Conservation (phyloP, 164 flowering plant species). For the Platanus orientalis region DNA sequence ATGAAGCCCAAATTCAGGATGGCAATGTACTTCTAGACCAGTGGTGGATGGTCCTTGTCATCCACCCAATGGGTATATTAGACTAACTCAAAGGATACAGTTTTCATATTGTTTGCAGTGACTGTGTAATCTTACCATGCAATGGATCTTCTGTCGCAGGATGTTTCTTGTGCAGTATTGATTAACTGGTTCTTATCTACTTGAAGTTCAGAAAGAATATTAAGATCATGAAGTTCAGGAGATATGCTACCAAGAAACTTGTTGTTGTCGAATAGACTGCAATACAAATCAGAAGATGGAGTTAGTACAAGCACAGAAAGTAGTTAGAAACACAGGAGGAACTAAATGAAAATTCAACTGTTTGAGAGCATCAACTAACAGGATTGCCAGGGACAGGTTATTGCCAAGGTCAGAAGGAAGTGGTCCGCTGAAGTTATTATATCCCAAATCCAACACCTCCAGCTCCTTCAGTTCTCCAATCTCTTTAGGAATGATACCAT, state of each 20-base stretch:
- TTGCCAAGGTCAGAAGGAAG: constrained; percentile 45
- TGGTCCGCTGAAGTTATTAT: constrained; percentile 53
- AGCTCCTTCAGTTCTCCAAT: constrained; percentile 49
- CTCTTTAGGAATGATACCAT: constrained; percentile 57
- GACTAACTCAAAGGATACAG: neutral
- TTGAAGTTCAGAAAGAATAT: constrained; percentile 37
- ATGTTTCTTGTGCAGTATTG: constrained; percentile 17
- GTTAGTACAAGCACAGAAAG: constrained; percentile 6
- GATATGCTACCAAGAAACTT: constrained; percentile 30
- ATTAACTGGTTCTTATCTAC: constrained; percentile 31
- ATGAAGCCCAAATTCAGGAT: neutral
- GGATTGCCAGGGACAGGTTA: constrained; percentile 38
- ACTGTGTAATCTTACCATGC: constrained; percentile 30
- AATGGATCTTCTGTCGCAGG: constrained; percentile 19
- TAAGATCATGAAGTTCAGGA: constrained; percentile 40
- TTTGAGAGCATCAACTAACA: constrained; percentile 38
- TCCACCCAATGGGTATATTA: neutral
- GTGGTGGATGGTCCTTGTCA: no score
- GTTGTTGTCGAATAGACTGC: constrained; percentile 59
- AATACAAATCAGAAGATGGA: constrained; percentile 9
- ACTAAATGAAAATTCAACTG: neutral
- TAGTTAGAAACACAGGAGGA: no score
- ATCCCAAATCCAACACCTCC: constrained; percentile 58
- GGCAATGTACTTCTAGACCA: neutral
- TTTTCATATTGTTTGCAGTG: neutral